These are phyloP conservation scores for Paspalum notatum DNA, from an alignment of 176 grass and related monocot species.

Conservation along the genomic window DNA sequence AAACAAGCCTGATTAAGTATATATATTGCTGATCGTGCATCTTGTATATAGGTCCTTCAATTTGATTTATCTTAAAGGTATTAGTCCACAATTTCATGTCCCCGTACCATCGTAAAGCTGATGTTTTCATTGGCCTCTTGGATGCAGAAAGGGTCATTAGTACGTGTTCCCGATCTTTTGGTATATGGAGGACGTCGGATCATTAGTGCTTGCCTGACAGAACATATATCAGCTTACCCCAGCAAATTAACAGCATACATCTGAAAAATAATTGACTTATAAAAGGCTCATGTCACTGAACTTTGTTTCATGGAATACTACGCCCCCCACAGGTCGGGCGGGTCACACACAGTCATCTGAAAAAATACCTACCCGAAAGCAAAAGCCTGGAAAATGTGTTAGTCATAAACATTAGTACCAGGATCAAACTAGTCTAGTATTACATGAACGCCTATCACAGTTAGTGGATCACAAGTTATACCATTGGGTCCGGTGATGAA, in stretches of 20 bases:
- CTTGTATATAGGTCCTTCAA: conserved; percentile 47
- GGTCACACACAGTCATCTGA: conserved; percentile 18
- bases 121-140: conserved; percentile 51
- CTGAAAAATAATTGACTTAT: conserved; percentile 10
- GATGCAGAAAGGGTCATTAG: conserved; percentile 52
- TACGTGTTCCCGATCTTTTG: too few species aligned
- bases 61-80: conserved; percentile 54
- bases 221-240: neutral
- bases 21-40: neutral
- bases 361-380: neutral
- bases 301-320: conserved; percentile 1
- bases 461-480: too few species aligned
- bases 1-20: conserved; percentile 29
- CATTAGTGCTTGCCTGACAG: neutral
- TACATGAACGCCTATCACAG: too few species aligned
- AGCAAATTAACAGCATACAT: neutral
- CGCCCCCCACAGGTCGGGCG: neutral
- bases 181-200: too few species aligned
- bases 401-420: too few species aligned
- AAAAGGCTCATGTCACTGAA: conserved; percentile 7
- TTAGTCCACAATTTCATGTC: conserved; percentile 65
- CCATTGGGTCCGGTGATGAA: too few species aligned
- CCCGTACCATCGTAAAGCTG: conserved; percentile 47
- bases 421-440: too few species aligned
- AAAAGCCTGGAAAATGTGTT: conserved; percentile 33